Evolutionary conservation across 106 monocot species (phyloP).

Genomic region (Triglochin maritima): DNA sequence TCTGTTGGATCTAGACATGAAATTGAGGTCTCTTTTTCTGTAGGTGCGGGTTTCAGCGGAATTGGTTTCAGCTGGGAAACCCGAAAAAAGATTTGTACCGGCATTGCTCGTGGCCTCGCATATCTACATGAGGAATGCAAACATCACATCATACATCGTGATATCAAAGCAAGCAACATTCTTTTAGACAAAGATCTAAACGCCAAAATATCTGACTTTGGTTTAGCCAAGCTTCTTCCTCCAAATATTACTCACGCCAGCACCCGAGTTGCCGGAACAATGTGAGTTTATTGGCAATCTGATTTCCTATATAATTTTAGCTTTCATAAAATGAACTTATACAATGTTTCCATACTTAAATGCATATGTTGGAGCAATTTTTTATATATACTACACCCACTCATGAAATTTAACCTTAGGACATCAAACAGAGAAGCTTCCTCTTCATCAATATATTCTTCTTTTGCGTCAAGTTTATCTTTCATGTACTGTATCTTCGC

Average conservation of each 20-base stretch:
- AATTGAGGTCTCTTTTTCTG: neutral
- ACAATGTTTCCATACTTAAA: neutral
- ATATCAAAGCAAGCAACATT: constrained; percentile 19
- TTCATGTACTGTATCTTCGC: no score
- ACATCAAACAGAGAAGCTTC: no score
- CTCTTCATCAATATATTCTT: no score
- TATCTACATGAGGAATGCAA: constrained; percentile 4
- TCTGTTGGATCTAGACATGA: neutral
- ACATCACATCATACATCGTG: constrained; percentile 12
- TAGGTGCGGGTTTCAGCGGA: neutral
- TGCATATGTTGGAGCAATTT: no score
- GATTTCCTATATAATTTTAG: neutral
- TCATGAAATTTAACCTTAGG: no score
- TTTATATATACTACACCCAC: no score
- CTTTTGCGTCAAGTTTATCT: no score
- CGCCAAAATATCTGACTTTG: constrained; percentile 16
- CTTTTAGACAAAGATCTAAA: constrained; percentile 8
- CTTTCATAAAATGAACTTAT: neutral
- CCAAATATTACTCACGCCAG: constrained; percentile 9
- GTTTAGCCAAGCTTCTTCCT: constrained; percentile 13
- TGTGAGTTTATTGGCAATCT: constrained; percentile 1
- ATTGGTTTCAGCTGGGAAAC: constrained; percentile 5
- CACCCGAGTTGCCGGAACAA: constrained; percentile 13
- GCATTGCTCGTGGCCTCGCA: constrained; percentile 13
- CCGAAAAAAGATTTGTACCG: constrained; percentile 7